Evolutionary conservation across 202 grass and related monocot genomes (phyloP).

Genomic region (Schoenoplectus tabernaemontani): DNA sequence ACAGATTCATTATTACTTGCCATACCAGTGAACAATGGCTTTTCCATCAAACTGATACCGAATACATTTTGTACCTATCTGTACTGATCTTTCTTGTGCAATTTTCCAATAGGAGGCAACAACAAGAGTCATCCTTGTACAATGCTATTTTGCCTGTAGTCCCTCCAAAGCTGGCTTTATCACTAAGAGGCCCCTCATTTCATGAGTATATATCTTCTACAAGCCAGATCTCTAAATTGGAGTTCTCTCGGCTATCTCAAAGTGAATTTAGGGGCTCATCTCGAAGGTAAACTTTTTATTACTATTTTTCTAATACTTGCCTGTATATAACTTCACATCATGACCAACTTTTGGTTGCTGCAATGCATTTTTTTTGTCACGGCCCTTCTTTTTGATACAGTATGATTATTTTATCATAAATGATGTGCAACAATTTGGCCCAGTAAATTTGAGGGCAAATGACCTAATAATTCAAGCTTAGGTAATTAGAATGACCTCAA

Average conservation of each 20-base stretch:
- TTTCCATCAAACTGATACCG: background rate
- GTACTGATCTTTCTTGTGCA: background rate
- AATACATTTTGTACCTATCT: background rate
- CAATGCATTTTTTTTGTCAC: background rate
- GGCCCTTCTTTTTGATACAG: background rate
- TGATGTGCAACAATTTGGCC: background rate
- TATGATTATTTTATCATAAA: background rate
- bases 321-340: background rate
- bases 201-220: conserved; percentile 69
- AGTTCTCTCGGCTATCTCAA: conserved; percentile 52
- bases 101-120: conserved; percentile 38
- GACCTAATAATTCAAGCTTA: too few relatives aligned
- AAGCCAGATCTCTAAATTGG: conserved; percentile 58
- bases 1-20: background rate
- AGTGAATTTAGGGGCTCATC: conserved; percentile 28
- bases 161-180: conserved; percentile 59
- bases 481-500: too few relatives aligned
- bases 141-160: conserved; percentile 42
- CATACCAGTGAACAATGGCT: background rate
- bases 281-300: conserved; percentile 45
- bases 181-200: conserved; percentile 65
- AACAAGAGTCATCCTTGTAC: conserved; percentile 37
- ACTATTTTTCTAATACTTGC: conserved; percentile 14
- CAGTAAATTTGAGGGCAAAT: background rate
- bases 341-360: background rate